Evolutionary conservation across 78 protist genomes (phyloP).

Genomic region (Dictyostelium firmibasis): DNA sequence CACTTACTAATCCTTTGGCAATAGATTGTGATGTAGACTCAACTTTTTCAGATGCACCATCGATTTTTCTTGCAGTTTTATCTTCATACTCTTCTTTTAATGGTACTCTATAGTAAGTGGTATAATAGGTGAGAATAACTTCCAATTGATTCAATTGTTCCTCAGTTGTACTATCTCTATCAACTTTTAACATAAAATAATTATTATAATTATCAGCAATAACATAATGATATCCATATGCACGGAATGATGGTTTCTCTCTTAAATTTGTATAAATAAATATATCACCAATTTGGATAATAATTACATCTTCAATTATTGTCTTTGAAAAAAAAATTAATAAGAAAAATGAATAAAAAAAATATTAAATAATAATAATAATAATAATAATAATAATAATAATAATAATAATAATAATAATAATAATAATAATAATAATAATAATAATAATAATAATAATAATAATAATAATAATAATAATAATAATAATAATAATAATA

Average conservation of each 20-base stretch:
- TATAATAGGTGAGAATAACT: conserved; percentile 31
- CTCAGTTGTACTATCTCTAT: not conserved
- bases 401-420: not conserved
- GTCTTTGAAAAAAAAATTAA: not conserved
- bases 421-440: no score
- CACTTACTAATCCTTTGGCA: conserved; percentile 15
- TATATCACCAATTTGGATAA: conserved; percentile 30
- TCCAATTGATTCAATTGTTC: conserved; percentile 49
- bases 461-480: no score
- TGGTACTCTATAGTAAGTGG: conserved; percentile 41
- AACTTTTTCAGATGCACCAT: not conserved
- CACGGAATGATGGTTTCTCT: conserved; percentile 44
- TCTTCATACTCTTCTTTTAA: conserved; percentile 22
- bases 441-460: no score
- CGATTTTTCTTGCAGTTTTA: conserved; percentile 46
- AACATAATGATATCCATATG: conserved; percentile 34
- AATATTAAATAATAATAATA: not conserved
- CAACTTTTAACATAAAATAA: conserved; percentile 3
- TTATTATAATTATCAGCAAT: conserved; percentile 39
- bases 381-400: not conserved
- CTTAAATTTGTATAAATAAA: conserved; percentile 42
- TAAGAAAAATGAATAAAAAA: not conserved
- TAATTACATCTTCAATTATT: conserved; percentile 16
- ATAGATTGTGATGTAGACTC: conserved; percentile 3
- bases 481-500: no score